Percentiles rank a stretch among this genome's conserved stretches.
Conservation (phyloP, 139 green algal species). For the Chlamydomonas eustigma region DNA sequence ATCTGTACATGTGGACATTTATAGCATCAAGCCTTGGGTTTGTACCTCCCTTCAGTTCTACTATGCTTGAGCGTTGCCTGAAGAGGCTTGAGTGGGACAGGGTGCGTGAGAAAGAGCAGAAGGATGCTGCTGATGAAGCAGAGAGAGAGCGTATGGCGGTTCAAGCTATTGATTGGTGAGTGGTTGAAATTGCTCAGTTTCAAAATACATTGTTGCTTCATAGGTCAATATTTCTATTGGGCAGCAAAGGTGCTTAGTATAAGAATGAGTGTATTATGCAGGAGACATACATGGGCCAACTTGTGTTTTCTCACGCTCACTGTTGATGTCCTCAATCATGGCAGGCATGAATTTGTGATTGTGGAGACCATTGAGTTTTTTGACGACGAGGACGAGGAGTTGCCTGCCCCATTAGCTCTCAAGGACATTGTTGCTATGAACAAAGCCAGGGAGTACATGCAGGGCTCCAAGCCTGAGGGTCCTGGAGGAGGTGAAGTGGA, state of each 20-base stretch:
- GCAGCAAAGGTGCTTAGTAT: too few relatives aligned
- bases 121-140: slow-evolving; percentile 64
- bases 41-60: background rate
- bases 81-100: slow-evolving; percentile 88
- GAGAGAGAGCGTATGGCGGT: slow-evolving; percentile 87
- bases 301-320: background rate
- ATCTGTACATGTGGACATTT: too few relatives aligned
- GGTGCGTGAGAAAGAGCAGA: slow-evolving; percentile 61
- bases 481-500: slow-evolving; percentile 3
- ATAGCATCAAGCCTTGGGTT: too few relatives aligned
- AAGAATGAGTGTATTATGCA: too few relatives aligned
- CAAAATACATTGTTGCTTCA: too few relatives aligned
- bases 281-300: too few relatives aligned
- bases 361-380: slow-evolving; percentile 96
- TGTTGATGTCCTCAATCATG: background rate
- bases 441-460: slow-evolving; percentile 31
- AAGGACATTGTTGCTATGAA: slow-evolving; percentile 79
- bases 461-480: slow-evolving; percentile 4
- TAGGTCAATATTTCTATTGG: too few relatives aligned
- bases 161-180: slow-evolving; percentile 85
- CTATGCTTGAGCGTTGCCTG: slow-evolving; percentile 76
- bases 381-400: slow-evolving; percentile 82
- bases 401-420: slow-evolving; percentile 77
- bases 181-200: background rate
- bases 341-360: slow-evolving; percentile 93